Evolutionary conservation across 768 basidiomycete genomes (phyloP), one percentile per base, ranked within the genome.

Genomic region (Coprinellus micaceus): DNA sequence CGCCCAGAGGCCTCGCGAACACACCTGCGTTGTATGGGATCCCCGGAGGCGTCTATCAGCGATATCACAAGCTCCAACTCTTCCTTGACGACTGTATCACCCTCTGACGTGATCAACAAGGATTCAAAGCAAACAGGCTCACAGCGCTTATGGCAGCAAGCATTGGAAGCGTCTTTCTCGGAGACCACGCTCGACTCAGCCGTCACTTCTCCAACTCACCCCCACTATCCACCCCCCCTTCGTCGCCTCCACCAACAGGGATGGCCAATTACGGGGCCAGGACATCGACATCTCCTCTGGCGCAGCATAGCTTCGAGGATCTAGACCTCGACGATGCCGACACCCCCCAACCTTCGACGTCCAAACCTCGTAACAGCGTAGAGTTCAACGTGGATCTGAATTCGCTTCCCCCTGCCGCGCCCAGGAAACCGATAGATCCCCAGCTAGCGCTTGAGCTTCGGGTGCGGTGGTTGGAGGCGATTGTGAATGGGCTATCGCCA

Each of bases 121-220:
- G n/a, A n/a, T n/a, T n/a, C 33, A 33, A 33, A 33, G 33, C 33
- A 33, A 33, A 33, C 33, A 33, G 33, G 7, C 33, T 33, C 13
- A 6, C 33, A 33, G 28, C 26, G 26, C 47, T 13, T 17, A 48
- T 48, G 26, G 26, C 26, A 17, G 71, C 82, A 46, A 74, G 68
- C 61, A 80, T 91, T 53, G 89, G 90, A 49, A 89, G 87, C 64
- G 89, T 88, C 22, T 92, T 92, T 70, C 77, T 92, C 53, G 91
- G 90, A 55, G 91, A 92, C 73, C 69, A 83, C 28, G 58, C 58
- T 7, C 82, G 83, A 66, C 84, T 87, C 59, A 77, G 80, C 61
- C 83, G 88, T 40, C 70, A 85, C 40, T 69, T 88, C 12, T 82
- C 81, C 37, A 43, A 43, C 40, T 17, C 9, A 9, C 9, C 9